phyloP scores from a whole-genome alignment of 495 filamentous ascomycete genomes.

The Penicillium argentinense region DNA sequence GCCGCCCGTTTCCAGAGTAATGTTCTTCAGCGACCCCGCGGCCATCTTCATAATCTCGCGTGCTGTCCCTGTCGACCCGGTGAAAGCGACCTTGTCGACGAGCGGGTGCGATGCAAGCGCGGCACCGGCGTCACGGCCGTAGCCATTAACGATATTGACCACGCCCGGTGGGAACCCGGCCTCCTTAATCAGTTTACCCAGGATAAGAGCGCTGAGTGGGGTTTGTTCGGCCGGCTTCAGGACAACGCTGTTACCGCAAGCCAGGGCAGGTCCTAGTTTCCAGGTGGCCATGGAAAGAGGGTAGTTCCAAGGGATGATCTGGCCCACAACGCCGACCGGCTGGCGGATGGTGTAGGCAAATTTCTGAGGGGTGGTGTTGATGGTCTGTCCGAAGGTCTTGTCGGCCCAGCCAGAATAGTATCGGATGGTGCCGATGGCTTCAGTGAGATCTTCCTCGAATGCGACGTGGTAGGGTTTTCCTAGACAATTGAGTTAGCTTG shows the following conservation, averaged over 20 bases:
- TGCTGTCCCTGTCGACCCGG: constrained; percentile 77
- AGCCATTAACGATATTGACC: constrained; percentile 82
- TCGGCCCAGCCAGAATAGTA: constrained; percentile 93
- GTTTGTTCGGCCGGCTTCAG: constrained; percentile 93
- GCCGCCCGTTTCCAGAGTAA: constrained; percentile 78
- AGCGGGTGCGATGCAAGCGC: constrained; percentile 71
- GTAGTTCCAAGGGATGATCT: constrained; percentile 95
- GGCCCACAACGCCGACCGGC: constrained; percentile 84
- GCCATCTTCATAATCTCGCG: constrained; percentile 89
- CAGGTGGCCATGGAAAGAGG: constrained; percentile 84
- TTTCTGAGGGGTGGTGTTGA: constrained; percentile 74
- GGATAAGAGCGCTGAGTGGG: constrained; percentile 75
- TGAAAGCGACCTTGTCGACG: constrained; percentile 90
- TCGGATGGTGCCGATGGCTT: constrained; percentile 66
- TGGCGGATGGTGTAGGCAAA: constrained; percentile 88
- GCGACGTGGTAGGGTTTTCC: constrained; percentile 74
- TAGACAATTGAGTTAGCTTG: constrained; percentile 12
- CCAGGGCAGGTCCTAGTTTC: constrained; percentile 65
- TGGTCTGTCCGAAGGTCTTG: constrained; percentile 88
- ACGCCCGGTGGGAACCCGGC: constrained; percentile 90
- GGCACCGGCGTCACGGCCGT: constrained; percentile 71
- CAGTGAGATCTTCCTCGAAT: constrained; percentile 68
- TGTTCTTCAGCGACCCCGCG: constrained; percentile 45
- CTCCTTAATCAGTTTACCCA: constrained; percentile 76
- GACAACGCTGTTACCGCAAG: constrained; percentile 74